Evolutionary conservation across 495 filamentous ascomycete genomes (phyloP), one percentile per base, ranked within the genome.

Genomic region (Daldinia vernicosa): DNA sequence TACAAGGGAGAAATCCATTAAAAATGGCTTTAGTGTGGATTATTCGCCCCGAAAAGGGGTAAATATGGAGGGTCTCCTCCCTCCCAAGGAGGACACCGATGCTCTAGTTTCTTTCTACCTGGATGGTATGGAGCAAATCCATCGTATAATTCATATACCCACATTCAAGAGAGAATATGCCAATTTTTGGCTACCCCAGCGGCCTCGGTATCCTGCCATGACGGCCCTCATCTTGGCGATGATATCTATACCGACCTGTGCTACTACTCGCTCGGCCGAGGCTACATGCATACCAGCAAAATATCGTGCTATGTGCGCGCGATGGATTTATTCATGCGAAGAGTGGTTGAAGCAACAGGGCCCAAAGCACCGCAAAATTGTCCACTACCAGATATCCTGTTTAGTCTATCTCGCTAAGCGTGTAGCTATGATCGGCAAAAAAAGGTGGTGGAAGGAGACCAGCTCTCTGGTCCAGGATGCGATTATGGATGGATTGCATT

Each of bases 401-500:
- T 70, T 84, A 6, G 43, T 81, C 12, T 83, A 83, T 39, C 76
- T 84, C 1, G 82, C 76, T 30, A 84, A 84, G 65, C 68, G 81
- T 7, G 75, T 82, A 63, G 81, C 80, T 72, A 81, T 79, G 27
- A 73, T 82, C n/a, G 81, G 80, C 53, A 83, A 83, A 76, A 83
- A 83, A 75, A 72, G 77, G 6, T 83, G 87, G 67, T 91, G 89
- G 89, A 81, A 84, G 35, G 78, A 82, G 1, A 85, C 85, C 0
- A 83, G 85, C 14, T 80, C 81, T 3, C 72, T 91, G 69, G 79
- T 88, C 30, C 84, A 86, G 69, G 83, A 87, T 60, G 87, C 84
- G 55, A 80, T 89, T 39, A 77, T 80, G 8, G 86, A 88, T 69
- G 88, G 87, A 0, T 76, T 89, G 3, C 86, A 90, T 67, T 72